Evolutionary conservation across 2,329 filamentous ascomycete species (phyloP).

Genomic region (Pyricularia sp.): DNA sequence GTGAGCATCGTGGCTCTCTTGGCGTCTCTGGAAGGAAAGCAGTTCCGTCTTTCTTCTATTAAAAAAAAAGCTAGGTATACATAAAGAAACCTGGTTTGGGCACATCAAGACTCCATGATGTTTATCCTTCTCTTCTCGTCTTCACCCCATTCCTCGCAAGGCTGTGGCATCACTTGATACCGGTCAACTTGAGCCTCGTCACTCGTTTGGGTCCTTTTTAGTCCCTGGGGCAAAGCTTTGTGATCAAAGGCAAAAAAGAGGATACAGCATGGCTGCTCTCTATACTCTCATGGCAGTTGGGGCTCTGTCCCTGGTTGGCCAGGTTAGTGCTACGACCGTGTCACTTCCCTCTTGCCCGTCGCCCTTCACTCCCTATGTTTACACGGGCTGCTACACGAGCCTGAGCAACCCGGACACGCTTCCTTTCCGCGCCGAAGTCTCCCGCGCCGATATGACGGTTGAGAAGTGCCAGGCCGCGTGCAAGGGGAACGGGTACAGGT

Average conservation of each 20-base stretch:
- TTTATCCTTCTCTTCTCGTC: background rate
- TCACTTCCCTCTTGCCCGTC: constrained; percentile 34
- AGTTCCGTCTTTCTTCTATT: background rate
- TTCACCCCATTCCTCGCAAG: background rate
- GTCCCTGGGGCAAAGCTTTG: background rate
- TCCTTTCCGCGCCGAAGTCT: constrained; percentile 28
- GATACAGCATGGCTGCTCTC: background rate
- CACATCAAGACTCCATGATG: background rate
- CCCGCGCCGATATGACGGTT: constrained; percentile 32
- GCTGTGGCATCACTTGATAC: background rate
- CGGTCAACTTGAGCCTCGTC: background rate
- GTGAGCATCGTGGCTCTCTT: background rate
- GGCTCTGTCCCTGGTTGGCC: constrained; percentile 26
- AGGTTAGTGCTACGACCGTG: constrained; percentile 30
- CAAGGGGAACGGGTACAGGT: constrained; percentile 40
- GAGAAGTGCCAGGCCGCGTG: constrained; percentile 38
- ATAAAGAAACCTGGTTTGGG: background rate
- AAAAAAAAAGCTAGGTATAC: too few species aligned
- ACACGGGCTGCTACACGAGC: constrained; percentile 38
- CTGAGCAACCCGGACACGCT: constrained; percentile 23
- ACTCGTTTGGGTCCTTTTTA: background rate
- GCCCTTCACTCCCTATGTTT: constrained; percentile 36
- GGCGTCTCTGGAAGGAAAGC: background rate
- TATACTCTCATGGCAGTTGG: constrained; percentile 17
- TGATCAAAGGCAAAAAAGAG: background rate